Evolutionary conservation across 768 basidiomycete genomes (phyloP), one percentile per base, ranked within the genome.

Genomic region (Trichaptum fuscoviolaceum): DNA sequence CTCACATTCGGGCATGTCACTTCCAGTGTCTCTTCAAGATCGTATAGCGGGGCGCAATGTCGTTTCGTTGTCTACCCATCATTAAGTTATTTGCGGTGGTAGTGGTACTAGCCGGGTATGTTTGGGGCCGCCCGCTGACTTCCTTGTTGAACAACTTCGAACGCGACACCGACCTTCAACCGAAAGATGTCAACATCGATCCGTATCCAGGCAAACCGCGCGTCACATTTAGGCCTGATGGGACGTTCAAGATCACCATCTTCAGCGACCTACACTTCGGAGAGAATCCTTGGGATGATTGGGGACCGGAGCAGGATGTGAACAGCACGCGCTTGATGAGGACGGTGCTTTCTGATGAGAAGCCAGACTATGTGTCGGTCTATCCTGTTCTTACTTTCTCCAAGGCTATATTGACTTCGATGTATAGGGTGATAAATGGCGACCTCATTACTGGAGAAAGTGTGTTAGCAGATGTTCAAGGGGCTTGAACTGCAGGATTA

Each of bases 221-320:
- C 15, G 68, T 91, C 18, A 81, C 79, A 1, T 92, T 91, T 74
- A 77, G 79, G 8, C 34, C 73, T 0, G 83, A 89, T 71, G 87
- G 85, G 1, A 84, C 84, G 1, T 89, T 92, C 81, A 91, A 89
- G 75, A 70, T 92, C 60, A 88, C 85, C 17, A 80, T 91, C 7
- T 90, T 92, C 73, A 89, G 88, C 7, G 91, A 92, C 70, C 74
- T 91, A 34, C 90, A 92, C 71, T 91, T 82, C 67, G 90, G 91
- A 27, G 90, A 92, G 75, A 87, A 90, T 69, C 87, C 89, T 8
- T 88, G 86, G 85, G 86, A 87, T 64, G 73, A 67, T 8, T 88
- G 87, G 85, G 89, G 90, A 0, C 85, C 86, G 23, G 77, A 82
- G 69, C 88, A 92, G 70, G 91, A 92, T 67, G 73, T 77, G 26